Evolutionary conservation across 1,139 yeast species (phyloP).

Genomic region (Suhomyces wounanorum): DNA sequence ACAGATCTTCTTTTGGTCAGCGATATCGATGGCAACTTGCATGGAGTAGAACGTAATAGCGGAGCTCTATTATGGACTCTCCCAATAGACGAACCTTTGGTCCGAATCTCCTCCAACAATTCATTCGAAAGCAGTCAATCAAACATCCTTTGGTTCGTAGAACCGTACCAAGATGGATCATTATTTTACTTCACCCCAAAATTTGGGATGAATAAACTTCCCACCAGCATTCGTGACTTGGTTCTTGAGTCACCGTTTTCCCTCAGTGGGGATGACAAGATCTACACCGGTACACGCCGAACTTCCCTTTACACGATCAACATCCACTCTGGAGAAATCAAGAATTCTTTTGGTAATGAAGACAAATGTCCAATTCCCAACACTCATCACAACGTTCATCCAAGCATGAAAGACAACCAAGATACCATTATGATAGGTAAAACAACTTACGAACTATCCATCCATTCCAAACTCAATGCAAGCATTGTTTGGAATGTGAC

Average conservation of each 20-base stretch:
- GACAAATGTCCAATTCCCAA: constrained; percentile 36
- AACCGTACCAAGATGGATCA: constrained; percentile 85
- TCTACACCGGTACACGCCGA: constrained; percentile 82
- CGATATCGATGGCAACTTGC: constrained; percentile 86
- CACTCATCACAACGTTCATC: constrained; percentile 20
- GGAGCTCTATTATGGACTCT: constrained; percentile 84
- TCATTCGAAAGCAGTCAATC: constrained; percentile 26
- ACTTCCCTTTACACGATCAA: constrained; percentile 79
- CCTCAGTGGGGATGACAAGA: constrained; percentile 77
- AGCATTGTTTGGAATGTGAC: constrained; percentile 83
- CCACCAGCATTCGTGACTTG: constrained; percentile 76
- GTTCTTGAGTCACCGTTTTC: constrained; percentile 85
- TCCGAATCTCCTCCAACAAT: constrained; percentile 42
- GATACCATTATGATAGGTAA: constrained; percentile 51
- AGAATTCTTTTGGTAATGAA: constrained; percentile 64
- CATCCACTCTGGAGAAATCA: constrained; percentile 73
- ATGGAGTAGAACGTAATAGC: constrained; percentile 74
- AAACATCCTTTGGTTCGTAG: constrained; percentile 74
- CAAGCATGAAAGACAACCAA: constrained; percentile 15
- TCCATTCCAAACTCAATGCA: constrained; percentile 55
- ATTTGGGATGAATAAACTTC: constrained; percentile 76
- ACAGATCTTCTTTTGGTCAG: constrained; percentile 68
- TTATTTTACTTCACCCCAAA: constrained; percentile 83
- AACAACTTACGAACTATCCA: constrained; percentile 49
- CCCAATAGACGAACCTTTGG: constrained; percentile 53